Evolutionary conservation across 768 basidiomycete genomes (phyloP).

Genomic region (Rhizopogon vinicolor): DNA sequence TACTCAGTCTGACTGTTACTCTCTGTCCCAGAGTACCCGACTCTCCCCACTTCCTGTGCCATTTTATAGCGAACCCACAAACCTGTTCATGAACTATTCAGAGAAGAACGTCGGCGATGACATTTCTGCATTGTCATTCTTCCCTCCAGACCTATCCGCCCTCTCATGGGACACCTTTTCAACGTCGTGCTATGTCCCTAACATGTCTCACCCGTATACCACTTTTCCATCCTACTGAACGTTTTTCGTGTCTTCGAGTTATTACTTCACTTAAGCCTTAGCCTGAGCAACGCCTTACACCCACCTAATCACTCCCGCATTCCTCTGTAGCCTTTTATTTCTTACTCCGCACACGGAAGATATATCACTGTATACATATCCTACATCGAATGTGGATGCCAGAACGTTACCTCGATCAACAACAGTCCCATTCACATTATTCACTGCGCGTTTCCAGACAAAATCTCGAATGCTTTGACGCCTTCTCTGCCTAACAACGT

Average conservation of each 20-base stretch:
- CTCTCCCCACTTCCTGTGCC: not conserved
- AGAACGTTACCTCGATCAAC: not conserved
- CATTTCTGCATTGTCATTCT: not conserved
- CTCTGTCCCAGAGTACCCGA: not conserved
- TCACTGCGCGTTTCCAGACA: slow-evolving; percentile 11
- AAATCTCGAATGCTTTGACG: slow-evolving; percentile 46
- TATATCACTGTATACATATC: not conserved
- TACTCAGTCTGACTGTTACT: not conserved
- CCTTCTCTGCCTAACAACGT: slow-evolving; percentile 53
- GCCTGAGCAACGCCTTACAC: slow-evolving; percentile 12
- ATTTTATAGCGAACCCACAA: not conserved
- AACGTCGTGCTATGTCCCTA: not conserved
- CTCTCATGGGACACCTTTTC: slow-evolving; percentile 15
- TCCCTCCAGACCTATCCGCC: slow-evolving; percentile 11
- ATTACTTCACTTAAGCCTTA: slow-evolving; percentile 20
- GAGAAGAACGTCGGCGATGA: not conserved
- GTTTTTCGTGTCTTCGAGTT: slow-evolving; percentile 15
- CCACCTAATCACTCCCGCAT: not conserved
- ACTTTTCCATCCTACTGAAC: not conserved
- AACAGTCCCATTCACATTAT: not conserved
- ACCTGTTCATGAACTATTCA: not conserved
- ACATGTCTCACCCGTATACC: not conserved
- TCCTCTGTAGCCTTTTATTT: slow-evolving; percentile 18
- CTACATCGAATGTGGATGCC: not conserved
- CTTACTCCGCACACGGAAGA: not conserved